Percentiles rank a stretch among this genome's conserved stretches.
These are phyloP conservation scores for Pisolithus tinctorius DNA, from an alignment of 768 basidiomycete genomes.

Conservation along the genomic window DNA sequence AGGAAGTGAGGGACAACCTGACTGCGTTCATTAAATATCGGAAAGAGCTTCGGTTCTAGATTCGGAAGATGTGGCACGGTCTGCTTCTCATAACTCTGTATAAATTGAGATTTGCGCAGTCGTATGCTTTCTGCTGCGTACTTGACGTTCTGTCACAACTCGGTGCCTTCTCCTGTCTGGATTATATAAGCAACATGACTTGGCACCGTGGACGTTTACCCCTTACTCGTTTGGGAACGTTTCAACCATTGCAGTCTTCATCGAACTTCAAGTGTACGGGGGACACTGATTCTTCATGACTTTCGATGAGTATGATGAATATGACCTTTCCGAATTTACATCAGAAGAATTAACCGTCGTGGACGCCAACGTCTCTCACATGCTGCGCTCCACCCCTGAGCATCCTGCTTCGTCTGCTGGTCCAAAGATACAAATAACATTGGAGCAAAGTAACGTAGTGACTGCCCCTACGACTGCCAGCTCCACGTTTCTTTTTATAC, in stretches of 20 bases:
- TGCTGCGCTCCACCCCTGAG: background rate
- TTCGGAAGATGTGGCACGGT: constrained; percentile 10
- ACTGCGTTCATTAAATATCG: constrained; percentile 73
- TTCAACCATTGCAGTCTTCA: too few relatives aligned
- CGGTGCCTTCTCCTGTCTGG: too few relatives aligned
- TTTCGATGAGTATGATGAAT: constrained; percentile 38
- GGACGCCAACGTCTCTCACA: constrained; percentile 15
- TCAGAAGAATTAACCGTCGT: constrained; percentile 46
- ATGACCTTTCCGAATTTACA: constrained; percentile 51
- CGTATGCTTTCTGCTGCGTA: too few relatives aligned
- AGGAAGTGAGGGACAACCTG: constrained; percentile 72
- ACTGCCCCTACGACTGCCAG: background rate
- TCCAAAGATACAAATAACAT: constrained; percentile 28
- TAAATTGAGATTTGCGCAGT: constrained; percentile 18
- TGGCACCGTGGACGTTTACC: too few relatives aligned
- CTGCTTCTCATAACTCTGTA: constrained; percentile 15
- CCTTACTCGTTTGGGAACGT: constrained; percentile 3
- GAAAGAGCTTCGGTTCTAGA: constrained; percentile 38
- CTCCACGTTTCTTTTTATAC: background rate
- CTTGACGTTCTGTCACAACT: too few relatives aligned
- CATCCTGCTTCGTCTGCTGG: constrained; percentile 3
- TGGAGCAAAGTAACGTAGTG: constrained; percentile 19
- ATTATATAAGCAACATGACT: too few relatives aligned
- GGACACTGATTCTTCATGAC: constrained; percentile 13
- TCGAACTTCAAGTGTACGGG: too few relatives aligned